Evolutionary conservation across 2,329 filamentous ascomycete genomes (phyloP), one percentile per base, ranked within the genome.

Genomic region (Curvularia hawaiiensis): DNA sequence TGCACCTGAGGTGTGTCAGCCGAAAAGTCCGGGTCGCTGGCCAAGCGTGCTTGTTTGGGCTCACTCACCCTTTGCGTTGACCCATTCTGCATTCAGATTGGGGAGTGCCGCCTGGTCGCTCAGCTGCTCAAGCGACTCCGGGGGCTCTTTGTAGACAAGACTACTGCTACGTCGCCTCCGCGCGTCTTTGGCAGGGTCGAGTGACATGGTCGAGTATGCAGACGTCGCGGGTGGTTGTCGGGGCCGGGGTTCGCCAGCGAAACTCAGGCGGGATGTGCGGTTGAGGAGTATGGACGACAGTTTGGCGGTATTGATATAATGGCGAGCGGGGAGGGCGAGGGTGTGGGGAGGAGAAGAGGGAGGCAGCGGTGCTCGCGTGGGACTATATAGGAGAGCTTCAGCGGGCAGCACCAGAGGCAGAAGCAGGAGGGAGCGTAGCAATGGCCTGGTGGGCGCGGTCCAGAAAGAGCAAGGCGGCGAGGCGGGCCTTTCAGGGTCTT

Each of bases 21-120:
- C 53, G 38, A 26, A 18, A 16, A 20, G 9, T 28, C 9, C 11
- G 30, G 35, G 22, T 24, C 22, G 5, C 22, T 24, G 35, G 40
- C n/a, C 11, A 3, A 20, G 33, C 47, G 16, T 33, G 49, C 14
- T 12, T n/a, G 24, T 35, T 35, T 4, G 12, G 33, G 48, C 12
- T 26, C 4, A 49, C 51, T 52, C 58, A 98, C 95, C 95, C 87
- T 99, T 99, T 72, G 93, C 91, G 79, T 98, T 98, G 67, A 97
- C 96, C 95, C 95, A 99, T 80, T 97, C 91, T 68, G 95, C 92
- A 79, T 99, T 99, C 74, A 97, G 81, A 74, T 99, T 99, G 51
- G 95, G 95, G 69, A 97, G 83, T 38, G 91, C 91, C 56, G 92
- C 91, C 83, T 98, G 95, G 79, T 99, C 95, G 75, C 90, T 97